Percentiles rank a stretch among this genome's conserved stretches.
Evolutionary conservation across 78 protist species (phyloP).

Genomic region (Isochrysis galbana): DNA sequence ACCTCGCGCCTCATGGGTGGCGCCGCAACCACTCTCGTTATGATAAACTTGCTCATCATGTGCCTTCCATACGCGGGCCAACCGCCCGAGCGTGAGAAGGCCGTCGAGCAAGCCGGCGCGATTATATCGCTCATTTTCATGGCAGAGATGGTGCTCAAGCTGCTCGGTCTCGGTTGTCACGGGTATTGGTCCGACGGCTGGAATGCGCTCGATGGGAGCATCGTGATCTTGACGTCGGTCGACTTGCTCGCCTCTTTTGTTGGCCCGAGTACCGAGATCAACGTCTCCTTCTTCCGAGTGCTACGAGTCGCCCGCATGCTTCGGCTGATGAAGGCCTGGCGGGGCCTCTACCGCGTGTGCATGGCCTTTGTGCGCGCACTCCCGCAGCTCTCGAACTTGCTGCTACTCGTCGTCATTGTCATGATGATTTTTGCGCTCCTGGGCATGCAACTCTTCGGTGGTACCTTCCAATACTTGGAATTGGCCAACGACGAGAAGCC

Average conservation of each 20-base stretch:
- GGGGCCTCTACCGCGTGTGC: neutral
- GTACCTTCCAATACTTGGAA: neutral
- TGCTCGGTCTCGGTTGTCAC: neutral
- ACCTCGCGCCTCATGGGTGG: too few relatives aligned
- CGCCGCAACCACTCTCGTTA: neutral
- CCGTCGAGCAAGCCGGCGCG: neutral
- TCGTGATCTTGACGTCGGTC: neutral
- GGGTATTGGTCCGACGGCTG: constrained; percentile 19
- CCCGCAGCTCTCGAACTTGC: neutral
- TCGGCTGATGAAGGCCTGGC: neutral
- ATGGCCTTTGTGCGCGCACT: neutral
- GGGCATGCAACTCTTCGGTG: constrained; percentile 58
- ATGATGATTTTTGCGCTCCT: neutral
- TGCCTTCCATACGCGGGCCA: neutral
- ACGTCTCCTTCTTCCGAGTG: neutral
- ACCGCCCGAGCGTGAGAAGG: neutral
- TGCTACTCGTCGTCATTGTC: neutral
- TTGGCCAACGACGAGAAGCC: neutral
- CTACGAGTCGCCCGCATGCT: constrained; percentile 37
- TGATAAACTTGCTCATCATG: neutral
- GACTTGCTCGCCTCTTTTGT: neutral
- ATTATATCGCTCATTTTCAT: neutral
- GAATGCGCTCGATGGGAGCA: constrained; percentile 27
- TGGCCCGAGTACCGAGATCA: neutral
- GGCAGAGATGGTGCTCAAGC: constrained; percentile 19